Evolutionary conservation across 78 protist genomes (phyloP), one percentile per base, ranked within the genome.

Genomic region (Chrysochromulina tobinii): DNA sequence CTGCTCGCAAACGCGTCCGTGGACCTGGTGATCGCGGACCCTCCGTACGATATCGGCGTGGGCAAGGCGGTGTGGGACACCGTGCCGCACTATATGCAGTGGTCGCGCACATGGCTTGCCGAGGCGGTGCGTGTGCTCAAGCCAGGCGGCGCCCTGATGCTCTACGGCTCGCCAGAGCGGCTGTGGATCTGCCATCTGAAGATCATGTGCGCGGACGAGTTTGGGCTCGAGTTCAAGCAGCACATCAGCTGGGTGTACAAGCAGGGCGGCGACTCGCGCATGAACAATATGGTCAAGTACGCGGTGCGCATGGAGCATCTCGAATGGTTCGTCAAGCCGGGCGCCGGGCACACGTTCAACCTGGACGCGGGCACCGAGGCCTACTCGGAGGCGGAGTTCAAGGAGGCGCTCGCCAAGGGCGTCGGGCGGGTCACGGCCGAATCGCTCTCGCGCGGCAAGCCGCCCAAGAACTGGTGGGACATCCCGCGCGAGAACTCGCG

Each of bases 191-290:
- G 53, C 25, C 55, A 11, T 2, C 84, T 75, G 14, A 75, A 75
- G 57, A 7, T 79, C 64, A 0, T 79, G 23, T 48, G 50, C 15
- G 59, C 58, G 17, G 84, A 75, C 23, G 87, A 79, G 87, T 4
- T 79, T 48, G 84, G 83, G 27, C 61, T 79, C 48, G 38, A 7
- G 53, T 54, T 79, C 87, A 8, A 9, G 87, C 87, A 79, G 87
- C 87, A 79, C 87, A 50, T 79, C 27, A 23, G 64, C 14, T 79
- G 87, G 87, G 61, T 54, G 14, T 79, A 79, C 87, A 50, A 20
- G 87, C 87, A 79, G 48, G 87, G 87, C 64, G 87, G 87, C 48
- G 87, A 79, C 87, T 50, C 87, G 27, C 57, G 87, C 38, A 1
- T 79, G 12, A 3, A 0, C 17, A 18, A 50, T 12, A 79, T 79